Conservation (phyloP, 768 basidiomycete species). For the Neoboletus brunneissimus region DNA sequence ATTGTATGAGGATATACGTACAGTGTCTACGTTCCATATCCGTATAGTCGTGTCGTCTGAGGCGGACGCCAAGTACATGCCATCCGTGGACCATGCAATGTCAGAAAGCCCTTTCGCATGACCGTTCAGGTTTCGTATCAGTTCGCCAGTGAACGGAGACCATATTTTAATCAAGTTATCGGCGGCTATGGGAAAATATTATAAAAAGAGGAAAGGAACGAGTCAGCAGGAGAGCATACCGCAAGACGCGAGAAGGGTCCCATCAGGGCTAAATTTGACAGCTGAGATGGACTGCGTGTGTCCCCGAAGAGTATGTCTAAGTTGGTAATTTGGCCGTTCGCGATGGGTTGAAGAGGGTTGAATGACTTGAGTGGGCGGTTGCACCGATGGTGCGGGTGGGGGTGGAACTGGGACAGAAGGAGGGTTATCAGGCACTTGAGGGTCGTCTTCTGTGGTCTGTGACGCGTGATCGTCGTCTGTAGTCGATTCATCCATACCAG, state of each 20-base stretch:
- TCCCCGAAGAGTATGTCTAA: conserved; percentile 64
- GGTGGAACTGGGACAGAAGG: conserved; percentile 39
- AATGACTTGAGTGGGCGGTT: conserved; percentile 30
- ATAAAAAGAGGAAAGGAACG: not conserved
- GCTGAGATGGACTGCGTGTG: conserved; percentile 85
- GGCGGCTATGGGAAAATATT: conserved; percentile 49
- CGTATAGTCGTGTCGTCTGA: conserved; percentile 90
- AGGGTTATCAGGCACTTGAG: conserved; percentile 65
- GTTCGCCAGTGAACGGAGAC: conserved; percentile 76
- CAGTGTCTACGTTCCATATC: conserved; percentile 85
- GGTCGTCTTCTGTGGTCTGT: conserved; percentile 84
- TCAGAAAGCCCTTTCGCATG: conserved; percentile 86
- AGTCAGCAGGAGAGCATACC: conserved; percentile 47
- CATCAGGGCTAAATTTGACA: conserved; percentile 90
- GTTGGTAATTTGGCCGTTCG: conserved; percentile 62
- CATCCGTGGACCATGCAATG: conserved; percentile 85
- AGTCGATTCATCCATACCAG: conserved; percentile 42
- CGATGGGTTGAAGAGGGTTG: conserved; percentile 39
- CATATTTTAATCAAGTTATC: conserved; percentile 80
- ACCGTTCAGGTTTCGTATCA: conserved; percentile 69
- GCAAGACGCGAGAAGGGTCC: conserved; percentile 80
- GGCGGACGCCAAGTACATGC: conserved; percentile 79
- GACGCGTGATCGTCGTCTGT: conserved; percentile 66
- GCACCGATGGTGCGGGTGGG: conserved; percentile 31
- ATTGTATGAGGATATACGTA: conserved; percentile 36